A percentile compares a stretch with the other conserved stretches of the same genome.
Evolutionary conservation across 495 filamentous ascomycete species (phyloP).

Genomic region (Penicillium canescens): DNA sequence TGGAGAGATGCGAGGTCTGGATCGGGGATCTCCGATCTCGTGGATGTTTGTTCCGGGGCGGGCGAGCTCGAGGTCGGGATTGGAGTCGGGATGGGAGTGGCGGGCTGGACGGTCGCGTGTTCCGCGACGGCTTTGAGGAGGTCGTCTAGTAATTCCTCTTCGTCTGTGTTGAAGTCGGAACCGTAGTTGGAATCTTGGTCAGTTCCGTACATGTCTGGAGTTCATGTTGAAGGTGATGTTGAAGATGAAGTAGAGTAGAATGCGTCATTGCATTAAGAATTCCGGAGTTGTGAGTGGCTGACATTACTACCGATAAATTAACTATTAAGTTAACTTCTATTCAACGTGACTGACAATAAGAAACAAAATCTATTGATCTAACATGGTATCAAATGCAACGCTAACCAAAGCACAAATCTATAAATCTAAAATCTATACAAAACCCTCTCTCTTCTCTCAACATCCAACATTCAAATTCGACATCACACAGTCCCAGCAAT

Average conservation of each 20-base stretch:
- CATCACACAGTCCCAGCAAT: conserved; percentile 28
- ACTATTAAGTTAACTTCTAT: not conserved
- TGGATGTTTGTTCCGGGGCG: conserved; percentile 8
- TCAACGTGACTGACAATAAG: not conserved
- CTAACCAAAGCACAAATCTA: conserved; percentile 8
- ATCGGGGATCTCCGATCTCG: not conserved
- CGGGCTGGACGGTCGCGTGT: conserved; percentile 22
- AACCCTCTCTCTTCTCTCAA: not conserved
- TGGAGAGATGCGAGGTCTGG: conserved; percentile 10
- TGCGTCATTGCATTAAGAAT: conserved; percentile 11
- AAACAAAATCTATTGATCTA: conserved; percentile 17
- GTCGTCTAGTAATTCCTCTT: conserved; percentile 52
- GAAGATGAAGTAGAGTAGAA: not conserved
- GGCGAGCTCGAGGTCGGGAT: conserved; percentile 5
- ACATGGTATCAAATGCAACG: conserved; percentile 23
- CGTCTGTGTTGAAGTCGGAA: conserved; percentile 67
- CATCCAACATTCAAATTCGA: not conserved
- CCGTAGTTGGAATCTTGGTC: conserved; percentile 56
- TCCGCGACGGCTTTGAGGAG: conserved; percentile 40
- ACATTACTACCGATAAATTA: not conserved
- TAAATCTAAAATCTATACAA: conserved; percentile 15
- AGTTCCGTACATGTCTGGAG: conserved; percentile 27
- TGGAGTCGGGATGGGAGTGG: conserved; percentile 17
- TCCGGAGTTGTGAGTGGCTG: conserved; percentile 1
- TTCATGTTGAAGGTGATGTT: conserved; percentile 34